Evolutionary conservation across 768 basidiomycete genomes (phyloP).

Genomic region (Serpula lacrymans): DNA sequence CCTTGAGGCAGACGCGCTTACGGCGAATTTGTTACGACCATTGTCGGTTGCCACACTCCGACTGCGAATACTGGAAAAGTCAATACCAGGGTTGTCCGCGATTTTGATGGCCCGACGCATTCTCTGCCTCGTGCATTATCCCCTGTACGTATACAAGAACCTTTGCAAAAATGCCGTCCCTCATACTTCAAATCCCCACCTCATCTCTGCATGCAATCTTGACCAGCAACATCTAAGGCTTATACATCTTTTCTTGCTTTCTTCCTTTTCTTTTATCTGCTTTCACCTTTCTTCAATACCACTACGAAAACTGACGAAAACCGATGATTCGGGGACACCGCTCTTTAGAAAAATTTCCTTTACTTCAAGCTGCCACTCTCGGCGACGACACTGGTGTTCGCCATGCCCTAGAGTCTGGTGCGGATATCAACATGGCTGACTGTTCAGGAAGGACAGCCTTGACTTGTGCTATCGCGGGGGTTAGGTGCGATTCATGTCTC

Average conservation of each 20-base stretch:
- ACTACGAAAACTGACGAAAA: conserved; percentile 32
- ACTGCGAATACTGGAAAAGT: too few relatives aligned
- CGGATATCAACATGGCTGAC: conserved; percentile 68
- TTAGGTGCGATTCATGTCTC: conserved; percentile 58
- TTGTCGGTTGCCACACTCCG: too few relatives aligned
- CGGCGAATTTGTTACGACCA: too few relatives aligned
- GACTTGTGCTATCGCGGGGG: conserved; percentile 69
- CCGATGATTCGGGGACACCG: conserved; percentile 35
- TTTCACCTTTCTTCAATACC: conserved; percentile 13
- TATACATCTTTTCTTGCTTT: conserved; percentile 3
- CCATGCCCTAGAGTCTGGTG: conserved; percentile 53
- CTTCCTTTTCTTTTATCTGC: neutral
- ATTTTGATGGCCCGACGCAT: too few relatives aligned
- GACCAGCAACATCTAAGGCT: neutral
- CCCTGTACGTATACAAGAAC: conserved; percentile 22
- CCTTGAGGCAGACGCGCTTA: too few relatives aligned
- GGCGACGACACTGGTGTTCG: conserved; percentile 55
- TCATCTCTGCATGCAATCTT: conserved; percentile 16
- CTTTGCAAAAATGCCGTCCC: conserved; percentile 4
- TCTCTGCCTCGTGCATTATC: conserved; percentile 21
- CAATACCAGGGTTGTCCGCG: too few relatives aligned
- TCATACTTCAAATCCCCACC: conserved; percentile 1
- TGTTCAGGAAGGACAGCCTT: conserved; percentile 57
- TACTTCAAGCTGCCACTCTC: conserved; percentile 53
- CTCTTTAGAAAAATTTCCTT: conserved; percentile 37